Percentiles rank a stretch among this genome's conserved stretches.
phyloP scores from a whole-genome alignment of 179 eudicot species.

The Silene coronaria region DNA sequence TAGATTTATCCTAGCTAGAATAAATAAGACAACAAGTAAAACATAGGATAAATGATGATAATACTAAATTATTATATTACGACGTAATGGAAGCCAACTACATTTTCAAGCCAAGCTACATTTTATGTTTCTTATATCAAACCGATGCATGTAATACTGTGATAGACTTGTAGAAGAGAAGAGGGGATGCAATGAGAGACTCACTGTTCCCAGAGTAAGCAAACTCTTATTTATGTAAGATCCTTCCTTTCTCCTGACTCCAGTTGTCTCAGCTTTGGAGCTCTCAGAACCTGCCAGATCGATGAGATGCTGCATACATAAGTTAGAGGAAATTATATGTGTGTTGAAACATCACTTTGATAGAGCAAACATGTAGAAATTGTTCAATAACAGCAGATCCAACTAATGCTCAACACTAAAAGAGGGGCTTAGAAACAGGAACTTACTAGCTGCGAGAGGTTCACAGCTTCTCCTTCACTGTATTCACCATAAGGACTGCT shows the following conservation, averaged over 20 bases:
- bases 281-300: constrained; percentile 99
- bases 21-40: not conserved
- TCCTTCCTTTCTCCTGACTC: constrained; percentile 92
- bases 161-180: not conserved
- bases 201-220: constrained; percentile 98
- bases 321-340: constrained; percentile 30
- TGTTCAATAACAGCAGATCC: constrained; percentile 5
- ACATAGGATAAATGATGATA: not conserved
- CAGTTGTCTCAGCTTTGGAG: constrained; percentile 92
- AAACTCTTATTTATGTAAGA: constrained; percentile 93
- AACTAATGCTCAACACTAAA: constrained; percentile 1
- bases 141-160: not conserved
- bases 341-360: constrained; percentile 19
- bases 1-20: not conserved
- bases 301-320: constrained; percentile 91
- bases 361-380: not conserved
- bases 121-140: not conserved
- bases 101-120: not conserved
- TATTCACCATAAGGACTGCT: constrained; percentile 95
- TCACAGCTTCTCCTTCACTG: constrained; percentile 80
- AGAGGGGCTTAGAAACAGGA: constrained; percentile 1
- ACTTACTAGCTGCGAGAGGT: constrained; percentile 88
- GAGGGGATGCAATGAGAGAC: constrained; percentile 30
- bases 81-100: not conserved
- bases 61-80: not conserved